Evolutionary conservation across 2,329 filamentous ascomycete species (phyloP).

Genomic region (Pyricularia grisea): DNA sequence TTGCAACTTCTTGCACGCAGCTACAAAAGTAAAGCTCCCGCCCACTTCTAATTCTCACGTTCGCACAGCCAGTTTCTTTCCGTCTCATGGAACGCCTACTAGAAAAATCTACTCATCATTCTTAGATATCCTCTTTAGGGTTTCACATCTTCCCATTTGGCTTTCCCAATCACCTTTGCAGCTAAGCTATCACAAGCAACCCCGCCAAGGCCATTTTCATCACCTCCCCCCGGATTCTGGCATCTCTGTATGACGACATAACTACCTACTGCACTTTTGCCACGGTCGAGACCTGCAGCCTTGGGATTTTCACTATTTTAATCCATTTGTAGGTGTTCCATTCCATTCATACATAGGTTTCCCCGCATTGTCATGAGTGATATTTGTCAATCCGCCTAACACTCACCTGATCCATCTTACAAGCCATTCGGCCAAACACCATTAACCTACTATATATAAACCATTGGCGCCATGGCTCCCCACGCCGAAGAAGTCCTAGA

Average conservation of each 20-base stretch:
- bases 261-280: not conserved
- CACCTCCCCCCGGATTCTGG: not conserved
- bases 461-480: not conserved
- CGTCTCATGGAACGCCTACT: not conserved
- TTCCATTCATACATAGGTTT: not conserved
- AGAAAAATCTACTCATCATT: not conserved
- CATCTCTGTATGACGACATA: slow-evolving; percentile 5
- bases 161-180: not conserved
- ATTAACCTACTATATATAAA: not conserved
- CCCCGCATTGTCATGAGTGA: not conserved
- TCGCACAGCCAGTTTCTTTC: not conserved
- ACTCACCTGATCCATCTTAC: not conserved
- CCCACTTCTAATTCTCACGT: not conserved
- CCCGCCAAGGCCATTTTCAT: not conserved
- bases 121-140: not conserved
- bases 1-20: not conserved
- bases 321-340: not conserved
- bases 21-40: not conserved
- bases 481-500: slow-evolving; percentile 3
- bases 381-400: not conserved
- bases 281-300: not conserved
- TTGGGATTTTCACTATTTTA: not conserved
- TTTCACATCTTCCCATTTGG: not conserved
- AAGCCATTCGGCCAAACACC: not conserved
- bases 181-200: not conserved